These are phyloP conservation scores for Suhomyces chickasaworum DNA, from an alignment of 1,139 yeast genomes.

Conservation along the genomic window DNA sequence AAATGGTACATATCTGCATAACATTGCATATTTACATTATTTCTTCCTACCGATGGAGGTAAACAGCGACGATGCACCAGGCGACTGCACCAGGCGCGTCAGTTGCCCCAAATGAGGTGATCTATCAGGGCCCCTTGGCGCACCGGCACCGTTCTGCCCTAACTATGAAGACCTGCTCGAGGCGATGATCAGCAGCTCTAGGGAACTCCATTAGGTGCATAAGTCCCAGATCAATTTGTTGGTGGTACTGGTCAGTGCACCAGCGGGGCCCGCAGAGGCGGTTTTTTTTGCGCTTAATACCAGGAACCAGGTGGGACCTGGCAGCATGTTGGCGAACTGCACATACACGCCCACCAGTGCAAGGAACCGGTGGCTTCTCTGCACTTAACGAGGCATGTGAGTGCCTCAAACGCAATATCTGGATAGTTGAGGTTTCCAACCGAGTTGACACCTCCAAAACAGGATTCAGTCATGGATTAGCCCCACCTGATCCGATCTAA, in stretches of 20 bases:
- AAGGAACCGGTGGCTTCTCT: neutral
- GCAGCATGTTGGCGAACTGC: neutral
- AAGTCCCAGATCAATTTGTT: neutral
- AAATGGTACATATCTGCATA: neutral
- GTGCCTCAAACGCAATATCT: neutral
- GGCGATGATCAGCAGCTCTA: neutral
- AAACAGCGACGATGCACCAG: neutral
- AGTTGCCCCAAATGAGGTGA: neutral
- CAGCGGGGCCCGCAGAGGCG: neutral
- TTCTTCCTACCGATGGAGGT: neutral
- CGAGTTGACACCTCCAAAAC: neutral
- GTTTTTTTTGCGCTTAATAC: too few species aligned
- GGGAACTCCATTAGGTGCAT: neutral
- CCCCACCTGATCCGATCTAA: too few species aligned
- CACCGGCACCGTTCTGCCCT: neutral
- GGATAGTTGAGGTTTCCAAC: neutral
- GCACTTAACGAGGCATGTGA: neutral
- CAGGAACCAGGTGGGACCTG: neutral
- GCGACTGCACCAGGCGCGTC: neutral
- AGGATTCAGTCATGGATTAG: too few species aligned
- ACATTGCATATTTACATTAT: neutral
- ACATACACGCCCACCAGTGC: neutral
- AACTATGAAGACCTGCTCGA: neutral
- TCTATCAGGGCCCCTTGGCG: conserved; percentile 2
- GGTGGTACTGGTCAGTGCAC: too few species aligned